A percentile compares a stretch with the other conserved stretches of the same genome.
Evolutionary conservation across 768 basidiomycete genomes (phyloP).

Genomic region (Coprinopsis sp.): DNA sequence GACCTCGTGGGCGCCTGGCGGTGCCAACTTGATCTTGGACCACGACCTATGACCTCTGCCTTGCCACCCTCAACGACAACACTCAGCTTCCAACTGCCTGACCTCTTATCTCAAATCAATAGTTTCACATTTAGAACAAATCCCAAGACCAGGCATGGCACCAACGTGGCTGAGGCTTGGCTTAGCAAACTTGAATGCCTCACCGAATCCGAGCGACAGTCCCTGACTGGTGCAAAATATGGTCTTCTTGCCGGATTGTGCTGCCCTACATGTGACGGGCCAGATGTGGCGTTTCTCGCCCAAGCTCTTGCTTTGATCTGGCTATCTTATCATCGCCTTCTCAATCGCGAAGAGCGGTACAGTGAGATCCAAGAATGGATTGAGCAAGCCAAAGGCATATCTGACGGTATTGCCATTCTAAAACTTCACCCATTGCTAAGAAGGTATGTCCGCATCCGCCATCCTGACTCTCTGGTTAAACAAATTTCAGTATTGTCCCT

Average conservation of each 20-base stretch:
- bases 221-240: constrained; percentile 25
- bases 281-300: constrained; percentile 49
- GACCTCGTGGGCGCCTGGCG: too few relatives aligned
- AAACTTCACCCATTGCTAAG: constrained; percentile 6
- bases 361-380: constrained; percentile 2
- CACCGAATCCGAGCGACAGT: constrained; percentile 22
- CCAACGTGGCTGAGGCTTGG: constrained; percentile 32
- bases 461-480: neutral
- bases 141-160: constrained; percentile 28
- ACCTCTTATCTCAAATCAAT: constrained; percentile 30
- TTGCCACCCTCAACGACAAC: too few relatives aligned
- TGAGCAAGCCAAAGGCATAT: neutral
- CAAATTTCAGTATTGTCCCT: constrained; percentile 2
- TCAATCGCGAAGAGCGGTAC: neutral
- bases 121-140: constrained; percentile 37
- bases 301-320: constrained; percentile 46
- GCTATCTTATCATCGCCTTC: constrained; percentile 29
- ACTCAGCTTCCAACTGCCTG: constrained; percentile 39
- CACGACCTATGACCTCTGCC: too few relatives aligned
- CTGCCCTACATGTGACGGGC: constrained; percentile 51
- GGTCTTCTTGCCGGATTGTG: constrained; percentile 57
- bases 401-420: constrained; percentile 9
- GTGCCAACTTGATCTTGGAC: too few relatives aligned
- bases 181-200: constrained; percentile 17
- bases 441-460: neutral